Conservation (phyloP, 225 moss, liverwort and hornwort genomes). For the Rhytidiadelphus loreus region DNA sequence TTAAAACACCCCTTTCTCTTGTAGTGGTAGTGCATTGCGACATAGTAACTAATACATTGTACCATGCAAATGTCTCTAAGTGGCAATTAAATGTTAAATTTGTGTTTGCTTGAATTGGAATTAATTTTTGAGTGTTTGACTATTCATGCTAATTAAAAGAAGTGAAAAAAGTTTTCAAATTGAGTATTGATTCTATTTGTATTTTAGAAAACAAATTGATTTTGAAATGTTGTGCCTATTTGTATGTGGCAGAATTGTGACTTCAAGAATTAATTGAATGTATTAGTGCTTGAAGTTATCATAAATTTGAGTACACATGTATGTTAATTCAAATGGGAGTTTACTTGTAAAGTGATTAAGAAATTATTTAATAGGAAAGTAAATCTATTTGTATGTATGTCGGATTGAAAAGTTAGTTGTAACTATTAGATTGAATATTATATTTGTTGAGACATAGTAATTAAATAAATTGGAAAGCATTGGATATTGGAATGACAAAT, state of each 20-base stretch:
- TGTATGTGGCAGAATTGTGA: background rate
- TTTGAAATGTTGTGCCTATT: background rate
- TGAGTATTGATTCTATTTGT: background rate
- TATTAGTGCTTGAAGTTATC: background rate
- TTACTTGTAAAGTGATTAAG: background rate
- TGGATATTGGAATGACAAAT: too few relatives aligned
- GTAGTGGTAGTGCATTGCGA: background rate
- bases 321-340: too few relatives aligned
- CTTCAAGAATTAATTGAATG: background rate
- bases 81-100: background rate
- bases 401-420: background rate
- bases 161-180: background rate
- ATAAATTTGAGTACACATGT: accelerated
- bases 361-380: background rate
- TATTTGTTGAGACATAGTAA: too few relatives aligned
- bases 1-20: too few relatives aligned
- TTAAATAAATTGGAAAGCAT: too few relatives aligned
- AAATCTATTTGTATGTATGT: background rate
- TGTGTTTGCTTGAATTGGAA: background rate
- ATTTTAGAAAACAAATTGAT: background rate
- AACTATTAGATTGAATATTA: too few relatives aligned
- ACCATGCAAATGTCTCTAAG: too few relatives aligned
- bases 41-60: too few relatives aligned
- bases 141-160: background rate
- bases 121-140: background rate